Conservation (phyloP, 2,329 filamentous ascomycete genomes). For the Trichophyton schoenleinii region DNA sequence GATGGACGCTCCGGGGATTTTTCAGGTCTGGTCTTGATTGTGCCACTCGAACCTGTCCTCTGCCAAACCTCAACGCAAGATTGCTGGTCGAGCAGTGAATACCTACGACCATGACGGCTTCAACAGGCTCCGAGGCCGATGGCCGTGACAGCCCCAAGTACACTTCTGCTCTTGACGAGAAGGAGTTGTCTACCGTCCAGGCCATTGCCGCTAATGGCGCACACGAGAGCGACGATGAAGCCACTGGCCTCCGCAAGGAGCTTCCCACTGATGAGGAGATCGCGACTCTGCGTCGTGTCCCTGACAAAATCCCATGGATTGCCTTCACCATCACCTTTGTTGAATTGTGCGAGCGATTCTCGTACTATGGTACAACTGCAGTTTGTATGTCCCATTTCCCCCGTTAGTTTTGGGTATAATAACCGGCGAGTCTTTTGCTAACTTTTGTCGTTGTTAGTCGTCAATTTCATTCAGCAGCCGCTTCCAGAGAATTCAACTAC, state of each 20-base stretch:
- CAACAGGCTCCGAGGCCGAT: background rate
- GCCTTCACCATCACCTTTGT: conserved; percentile 60
- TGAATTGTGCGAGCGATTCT: conserved; percentile 65
- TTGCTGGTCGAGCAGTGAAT: background rate
- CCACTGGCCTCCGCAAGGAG: conserved; percentile 5
- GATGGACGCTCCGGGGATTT: conserved; percentile 4
- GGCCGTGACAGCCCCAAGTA: background rate
- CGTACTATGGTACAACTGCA: conserved; percentile 60
- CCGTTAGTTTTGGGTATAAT: too few species aligned
- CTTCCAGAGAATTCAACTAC: conserved; percentile 44
- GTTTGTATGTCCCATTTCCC: conserved; percentile 40
- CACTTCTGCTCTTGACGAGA: conserved; percentile 9
- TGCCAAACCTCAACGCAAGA: background rate
- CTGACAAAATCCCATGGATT: conserved; percentile 44
- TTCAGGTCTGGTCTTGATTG: conserved; percentile 6
- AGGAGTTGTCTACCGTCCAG: conserved; percentile 7
- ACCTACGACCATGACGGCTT: conserved; percentile 1
- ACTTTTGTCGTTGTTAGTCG: conserved; percentile 23
- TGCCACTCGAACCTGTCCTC: conserved; percentile 2
- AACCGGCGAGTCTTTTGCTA: too few species aligned
- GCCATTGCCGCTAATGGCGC: conserved; percentile 6
- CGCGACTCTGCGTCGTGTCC: conserved; percentile 23
- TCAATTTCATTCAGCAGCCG: conserved; percentile 50
- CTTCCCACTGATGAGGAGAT: conserved; percentile 26
- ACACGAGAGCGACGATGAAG: conserved; percentile 13